These are phyloP conservation scores for Pseudogymnoascus sp. DNA, from an alignment of 2,329 filamentous ascomycete species.

Conservation along the genomic window DNA sequence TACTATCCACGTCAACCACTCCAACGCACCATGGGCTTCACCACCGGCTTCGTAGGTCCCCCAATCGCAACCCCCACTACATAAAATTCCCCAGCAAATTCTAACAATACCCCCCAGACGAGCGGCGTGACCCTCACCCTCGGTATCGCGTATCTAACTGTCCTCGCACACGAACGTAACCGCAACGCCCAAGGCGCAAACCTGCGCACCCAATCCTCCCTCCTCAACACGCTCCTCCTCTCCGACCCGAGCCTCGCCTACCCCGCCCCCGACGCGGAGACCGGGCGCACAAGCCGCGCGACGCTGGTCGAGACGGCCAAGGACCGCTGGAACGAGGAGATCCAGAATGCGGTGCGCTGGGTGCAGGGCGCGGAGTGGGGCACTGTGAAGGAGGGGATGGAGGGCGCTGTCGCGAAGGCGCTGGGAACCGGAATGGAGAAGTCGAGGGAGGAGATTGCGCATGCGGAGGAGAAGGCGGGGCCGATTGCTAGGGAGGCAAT, in stretches of 20 bases:
- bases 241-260: constrained; percentile 32
- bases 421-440: constrained; percentile 25
- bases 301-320: constrained; percentile 60
- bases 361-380: constrained; percentile 60
- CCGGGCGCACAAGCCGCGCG: constrained; percentile 43
- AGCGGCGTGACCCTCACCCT: constrained; percentile 70
- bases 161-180: constrained; percentile 61
- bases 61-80: neutral
- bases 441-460: constrained; percentile 23
- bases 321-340: constrained; percentile 69
- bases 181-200: constrained; percentile 50
- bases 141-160: constrained; percentile 61
- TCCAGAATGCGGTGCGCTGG: constrained; percentile 58
- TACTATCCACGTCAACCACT: neutral
- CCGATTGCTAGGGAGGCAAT: constrained; percentile 31
- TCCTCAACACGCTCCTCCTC: constrained; percentile 42
- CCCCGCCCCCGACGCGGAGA: constrained; percentile 39
- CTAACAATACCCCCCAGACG: constrained; percentile 41
- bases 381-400: constrained; percentile 50
- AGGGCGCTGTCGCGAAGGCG: constrained; percentile 40
- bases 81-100: constrained; percentile 9
- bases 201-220: constrained; percentile 48
- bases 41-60: constrained; percentile 60
- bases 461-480: constrained; percentile 26
- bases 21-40: constrained; percentile 57